Evolutionary conservation across 345 rosid genomes (phyloP), one percentile per base, ranked within the genome.

Genomic region (Cardiospermum halicacabum): DNA sequence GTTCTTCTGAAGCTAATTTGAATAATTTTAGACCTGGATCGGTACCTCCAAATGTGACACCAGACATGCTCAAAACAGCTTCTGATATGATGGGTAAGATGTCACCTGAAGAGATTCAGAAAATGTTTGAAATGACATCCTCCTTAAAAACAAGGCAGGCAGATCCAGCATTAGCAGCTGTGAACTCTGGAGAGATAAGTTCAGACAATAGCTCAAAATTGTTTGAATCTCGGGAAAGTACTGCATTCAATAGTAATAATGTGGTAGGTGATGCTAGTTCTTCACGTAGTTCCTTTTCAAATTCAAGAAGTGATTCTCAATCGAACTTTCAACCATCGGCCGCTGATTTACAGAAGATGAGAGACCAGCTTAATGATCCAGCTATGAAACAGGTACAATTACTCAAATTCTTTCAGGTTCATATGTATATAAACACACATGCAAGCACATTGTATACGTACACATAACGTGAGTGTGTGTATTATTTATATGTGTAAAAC

Each of bases 321-420:
- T 66, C 92, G 60, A 83, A 72, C 80, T 70, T 81, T 42, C 82
- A 88, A 69, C 67, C 77, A n/a, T 72, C 86, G 40, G 74, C 89
- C 55, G 80, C 76, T 65, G 96, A 87, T 72, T 58, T 94, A 74
- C 97, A 89, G 65, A 97, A 91, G 74, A 83, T 94, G 81, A 84
- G 89, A 80, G 89, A 83, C 77, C 96, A 89, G 73, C 84, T 94
- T 93, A 89, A 87, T 73, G 96, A 89, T 75, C 99, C 99, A 50
- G 96, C 96, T 18, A 84, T 83, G 91, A 82, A 84, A 42, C 92
- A 90, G 92, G 98, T 92, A 69, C 42, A 42, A 2, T 65, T 30
- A 19, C 32, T 36, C 11, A 2, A n/a, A 11, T 58, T 26, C 26
- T 24, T 45, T 56, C 10, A 11, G 48, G 39, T 39, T 40, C 45